Evolutionary conservation across 129 eudicot species (phyloP), one percentile per base, ranked within the genome.

Genomic region (Tagetes patula): DNA sequence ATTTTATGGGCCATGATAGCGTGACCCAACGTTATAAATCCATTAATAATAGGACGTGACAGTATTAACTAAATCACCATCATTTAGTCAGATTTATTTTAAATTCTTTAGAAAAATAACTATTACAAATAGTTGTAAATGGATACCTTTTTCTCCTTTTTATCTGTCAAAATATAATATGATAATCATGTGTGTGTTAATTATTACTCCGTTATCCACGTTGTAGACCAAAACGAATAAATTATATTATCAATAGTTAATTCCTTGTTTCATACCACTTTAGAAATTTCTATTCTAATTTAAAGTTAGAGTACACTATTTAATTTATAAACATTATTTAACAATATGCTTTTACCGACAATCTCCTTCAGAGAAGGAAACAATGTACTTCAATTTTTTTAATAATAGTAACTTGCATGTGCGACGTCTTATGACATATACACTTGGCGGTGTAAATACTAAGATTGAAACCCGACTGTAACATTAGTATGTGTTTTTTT

Each of bases 201-300:
- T 20, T 20, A 20, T 58, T 32, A 34, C 41, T 60, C 65, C 41
- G 65, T 33, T 34, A 11, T 60, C 65, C 65, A 60, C 8, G 41
- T 32, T 58, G n/a, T 30, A 31, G 38, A 58, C 4, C 5, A 7
- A 3, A 58, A 32, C 31, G 13, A 31, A 7, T 2, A 58, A 7
- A 31, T 2, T 58, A 58, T 30, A 8, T 56, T 31, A 3, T 14
- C 8, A 33, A 32, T 5, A 33, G 10, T 3, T 10, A 12, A 12
- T 60, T 34, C 40, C 14, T 60, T 30, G 8, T 58, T 31, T 60
- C 42, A 34, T 60, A 60, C 8, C 66, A 60, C 66, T 60, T 60
- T 60, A 10, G 2, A 3, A 33, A 34, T 34, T 60, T 33, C 5
- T 34, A 33, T 60, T 56, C 10, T 1, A 8, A 10, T 58, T 58